phyloP scores from a whole-genome alignment of 1,284 basidiomycete genomes.

The Melampsora americana region DNA sequence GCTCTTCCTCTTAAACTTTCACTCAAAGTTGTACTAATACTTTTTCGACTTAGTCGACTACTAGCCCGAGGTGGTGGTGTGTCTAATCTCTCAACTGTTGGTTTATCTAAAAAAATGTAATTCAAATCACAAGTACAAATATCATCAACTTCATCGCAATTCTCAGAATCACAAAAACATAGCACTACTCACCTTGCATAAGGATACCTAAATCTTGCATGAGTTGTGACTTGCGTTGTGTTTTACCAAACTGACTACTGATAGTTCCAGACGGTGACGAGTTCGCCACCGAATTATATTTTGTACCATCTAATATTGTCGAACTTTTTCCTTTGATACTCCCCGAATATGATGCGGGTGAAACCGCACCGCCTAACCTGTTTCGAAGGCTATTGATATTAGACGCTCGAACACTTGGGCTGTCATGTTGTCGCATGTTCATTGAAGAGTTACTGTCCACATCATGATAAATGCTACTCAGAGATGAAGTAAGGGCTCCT shows the following conservation, averaged over 20 bases:
- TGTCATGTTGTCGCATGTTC: conserved; percentile 17
- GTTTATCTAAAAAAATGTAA: not conserved
- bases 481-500: conserved; percentile 2
- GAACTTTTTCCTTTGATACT: conserved; percentile 9
- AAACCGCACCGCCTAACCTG: conserved; percentile 30
- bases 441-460: not conserved
- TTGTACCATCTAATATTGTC: not conserved
- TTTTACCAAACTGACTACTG: conserved; percentile 16
- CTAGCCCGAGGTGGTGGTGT: conserved; percentile 17
- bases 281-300: not conserved
- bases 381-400: conserved; percentile 29
- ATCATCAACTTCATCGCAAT: not conserved
- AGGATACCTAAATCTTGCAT: not conserved
- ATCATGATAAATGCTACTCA: conserved; percentile 7
- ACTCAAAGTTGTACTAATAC: conserved; percentile 12
- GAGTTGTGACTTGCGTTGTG: not conserved
- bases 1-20: not conserved
- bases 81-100: conserved; percentile 29
- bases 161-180: not conserved
- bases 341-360: conserved; percentile 24
- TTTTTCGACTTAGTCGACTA: conserved; percentile 16
- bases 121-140: too few relatives aligned
- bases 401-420: conserved; percentile 32
- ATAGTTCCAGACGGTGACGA: conserved; percentile 33
- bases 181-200: not conserved